Evolutionary conservation across 208 protist species (phyloP).

Genomic region (Leishmania mexicana): DNA sequence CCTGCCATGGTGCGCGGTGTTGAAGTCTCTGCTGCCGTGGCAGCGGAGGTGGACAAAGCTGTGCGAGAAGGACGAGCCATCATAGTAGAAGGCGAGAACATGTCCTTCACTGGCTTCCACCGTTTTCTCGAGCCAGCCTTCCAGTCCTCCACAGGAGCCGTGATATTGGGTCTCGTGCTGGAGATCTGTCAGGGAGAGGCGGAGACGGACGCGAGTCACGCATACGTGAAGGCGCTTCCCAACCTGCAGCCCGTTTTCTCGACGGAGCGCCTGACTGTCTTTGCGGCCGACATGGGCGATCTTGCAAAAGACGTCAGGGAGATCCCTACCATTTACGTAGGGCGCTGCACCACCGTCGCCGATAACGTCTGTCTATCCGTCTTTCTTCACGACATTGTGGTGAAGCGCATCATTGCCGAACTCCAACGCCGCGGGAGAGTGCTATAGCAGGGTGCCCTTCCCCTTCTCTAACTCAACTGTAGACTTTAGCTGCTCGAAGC

Average conservation of each 20-base stretch:
- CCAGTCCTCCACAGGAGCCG: slow-evolving; percentile 14
- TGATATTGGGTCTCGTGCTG: slow-evolving; percentile 19
- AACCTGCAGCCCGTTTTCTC: slow-evolving; percentile 9
- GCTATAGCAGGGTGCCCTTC: neutral
- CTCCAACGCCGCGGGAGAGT: slow-evolving; percentile 8
- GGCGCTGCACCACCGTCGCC: slow-evolving; percentile 13
- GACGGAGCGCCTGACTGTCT: slow-evolving; percentile 11
- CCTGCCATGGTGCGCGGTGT: neutral
- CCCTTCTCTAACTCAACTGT: neutral
- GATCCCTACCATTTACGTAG: slow-evolving; percentile 12
- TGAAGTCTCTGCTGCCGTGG: slow-evolving; percentile 14
- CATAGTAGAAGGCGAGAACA: slow-evolving; percentile 51
- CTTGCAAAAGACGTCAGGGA: neutral
- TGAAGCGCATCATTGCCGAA: slow-evolving; percentile 21
- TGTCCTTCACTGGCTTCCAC: slow-evolving; percentile 38
- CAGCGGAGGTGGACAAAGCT: slow-evolving; percentile 47
- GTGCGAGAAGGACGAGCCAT: slow-evolving; percentile 49
- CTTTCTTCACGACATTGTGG: slow-evolving; percentile 27
- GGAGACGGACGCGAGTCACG: neutral
- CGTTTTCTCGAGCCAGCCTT: slow-evolving; percentile 26
- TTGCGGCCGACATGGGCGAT: neutral
- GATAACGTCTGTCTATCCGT: slow-evolving; percentile 16
- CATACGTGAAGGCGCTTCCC: neutral
- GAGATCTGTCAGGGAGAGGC: neutral
- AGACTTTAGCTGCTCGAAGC: neutral